Evolutionary conservation across 2,329 filamentous ascomycete genomes (phyloP).

Genomic region (Aspergillus caelatus): DNA sequence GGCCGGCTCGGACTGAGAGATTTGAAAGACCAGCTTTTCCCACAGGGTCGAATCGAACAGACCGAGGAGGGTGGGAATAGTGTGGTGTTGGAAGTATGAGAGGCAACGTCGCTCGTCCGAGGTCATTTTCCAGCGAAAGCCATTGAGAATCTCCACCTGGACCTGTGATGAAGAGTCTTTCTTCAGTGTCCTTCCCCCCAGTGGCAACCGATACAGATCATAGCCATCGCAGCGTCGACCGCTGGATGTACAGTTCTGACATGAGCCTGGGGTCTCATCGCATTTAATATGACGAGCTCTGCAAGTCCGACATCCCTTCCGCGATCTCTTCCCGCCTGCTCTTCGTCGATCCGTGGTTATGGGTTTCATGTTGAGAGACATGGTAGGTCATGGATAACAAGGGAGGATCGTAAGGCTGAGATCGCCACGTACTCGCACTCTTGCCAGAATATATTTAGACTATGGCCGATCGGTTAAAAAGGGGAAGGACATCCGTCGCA

Average conservation of each 20-base stretch:
- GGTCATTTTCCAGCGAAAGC: conserved; percentile 5
- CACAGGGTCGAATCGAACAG: neutral
- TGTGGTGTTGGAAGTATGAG: neutral
- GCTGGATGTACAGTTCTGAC: conserved; percentile 1
- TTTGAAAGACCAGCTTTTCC: conserved; percentile 1
- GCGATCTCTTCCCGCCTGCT: neutral
- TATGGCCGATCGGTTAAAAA: neutral
- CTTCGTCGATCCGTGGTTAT: neutral
- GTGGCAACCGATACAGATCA: neutral
- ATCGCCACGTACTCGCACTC: neutral
- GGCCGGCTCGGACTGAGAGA: conserved; percentile 1
- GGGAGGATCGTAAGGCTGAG: neutral
- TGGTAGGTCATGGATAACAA: too few relatives aligned
- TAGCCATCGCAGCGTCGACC: conserved; percentile 7
- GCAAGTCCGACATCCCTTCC: neutral
- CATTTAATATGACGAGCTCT: neutral
- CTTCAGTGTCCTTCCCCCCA: neutral
- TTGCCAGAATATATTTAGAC: neutral
- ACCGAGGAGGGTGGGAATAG: neutral
- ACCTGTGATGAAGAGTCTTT: neutral
- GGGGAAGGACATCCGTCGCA: too few relatives aligned
- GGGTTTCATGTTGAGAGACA: neutral
- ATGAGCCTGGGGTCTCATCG: neutral
- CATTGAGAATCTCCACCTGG: neutral
- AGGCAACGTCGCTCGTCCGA: conserved; percentile 10